Percentiles rank a stretch among this genome's conserved stretches.
These are phyloP conservation scores for Chaetomiaceae sp. DNA, from an alignment of 2,329 filamentous ascomycete genomes.

Conservation along the genomic window DNA sequence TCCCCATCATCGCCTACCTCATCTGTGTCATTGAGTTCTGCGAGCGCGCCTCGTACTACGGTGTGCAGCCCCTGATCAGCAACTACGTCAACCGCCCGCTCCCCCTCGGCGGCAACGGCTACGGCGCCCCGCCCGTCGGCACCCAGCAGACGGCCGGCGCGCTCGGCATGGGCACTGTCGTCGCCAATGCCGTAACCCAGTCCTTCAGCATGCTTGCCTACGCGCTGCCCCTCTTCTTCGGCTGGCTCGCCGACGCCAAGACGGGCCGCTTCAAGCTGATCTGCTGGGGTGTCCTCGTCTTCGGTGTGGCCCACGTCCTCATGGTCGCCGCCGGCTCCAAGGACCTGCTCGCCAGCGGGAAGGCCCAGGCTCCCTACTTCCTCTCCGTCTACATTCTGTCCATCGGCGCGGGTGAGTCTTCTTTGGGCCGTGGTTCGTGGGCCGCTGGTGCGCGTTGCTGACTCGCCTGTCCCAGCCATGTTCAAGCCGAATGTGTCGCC, in stretches of 20 bases:
- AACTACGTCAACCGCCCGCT: slow-evolving; percentile 59
- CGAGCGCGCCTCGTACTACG: slow-evolving; percentile 57
- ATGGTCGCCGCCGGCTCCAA: slow-evolving; percentile 55
- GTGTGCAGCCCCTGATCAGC: slow-evolving; percentile 46
- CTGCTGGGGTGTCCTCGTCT: slow-evolving; percentile 60
- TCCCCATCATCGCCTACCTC: slow-evolving; percentile 48
- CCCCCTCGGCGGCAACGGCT: slow-evolving; percentile 44
- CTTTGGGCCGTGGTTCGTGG: background rate
- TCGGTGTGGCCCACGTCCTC: slow-evolving; percentile 62
- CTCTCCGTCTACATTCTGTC: slow-evolving; percentile 51
- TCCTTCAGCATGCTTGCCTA: slow-evolving; percentile 54
- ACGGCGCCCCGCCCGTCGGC: slow-evolving; percentile 36
- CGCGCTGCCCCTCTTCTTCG: slow-evolving; percentile 48
- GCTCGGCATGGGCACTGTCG: slow-evolving; percentile 50
- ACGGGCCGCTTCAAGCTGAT: slow-evolving; percentile 68
- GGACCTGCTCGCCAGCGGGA: slow-evolving; percentile 38
- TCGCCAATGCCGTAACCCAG: slow-evolving; percentile 45
- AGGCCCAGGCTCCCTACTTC: slow-evolving; percentile 49
- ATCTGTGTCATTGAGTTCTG: slow-evolving; percentile 55
- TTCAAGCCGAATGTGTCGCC: slow-evolving; percentile 72
- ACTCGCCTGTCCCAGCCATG: slow-evolving; percentile 27
- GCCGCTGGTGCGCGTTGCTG: background rate
- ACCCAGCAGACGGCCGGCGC: slow-evolving; percentile 49
- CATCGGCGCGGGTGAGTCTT: slow-evolving; percentile 57
- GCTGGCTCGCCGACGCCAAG: slow-evolving; percentile 59